These are phyloP conservation scores for Geoglossum cookeanum DNA, from an alignment of 2,329 filamentous ascomycete species.

Conservation along the genomic window DNA sequence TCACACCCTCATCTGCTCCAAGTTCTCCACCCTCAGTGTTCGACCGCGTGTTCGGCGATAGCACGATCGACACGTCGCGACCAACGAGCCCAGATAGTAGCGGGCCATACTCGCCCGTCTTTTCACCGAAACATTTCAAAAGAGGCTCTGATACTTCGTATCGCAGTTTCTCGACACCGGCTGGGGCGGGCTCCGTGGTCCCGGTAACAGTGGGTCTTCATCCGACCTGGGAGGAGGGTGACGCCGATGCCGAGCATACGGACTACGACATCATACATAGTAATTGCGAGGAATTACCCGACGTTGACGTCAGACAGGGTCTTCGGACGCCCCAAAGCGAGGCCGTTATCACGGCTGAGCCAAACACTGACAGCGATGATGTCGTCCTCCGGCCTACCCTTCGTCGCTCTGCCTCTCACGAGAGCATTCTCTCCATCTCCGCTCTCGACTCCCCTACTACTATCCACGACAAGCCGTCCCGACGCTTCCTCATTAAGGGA, in stretches of 20 bases:
- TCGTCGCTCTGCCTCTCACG: constrained; percentile 47
- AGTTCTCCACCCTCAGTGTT: constrained; percentile 75
- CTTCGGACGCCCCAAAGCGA: constrained; percentile 8
- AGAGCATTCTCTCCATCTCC: constrained; percentile 71
- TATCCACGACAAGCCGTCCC: constrained; percentile 26
- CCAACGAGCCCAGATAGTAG: constrained; percentile 71
- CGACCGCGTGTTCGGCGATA: constrained; percentile 45
- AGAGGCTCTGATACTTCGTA: constrained; percentile 36
- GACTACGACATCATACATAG: constrained; percentile 7
- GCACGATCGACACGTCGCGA: constrained; percentile 43
- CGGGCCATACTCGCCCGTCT: constrained; percentile 14
- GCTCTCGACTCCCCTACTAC: constrained; percentile 82
- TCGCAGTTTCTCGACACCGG: constrained; percentile 23
- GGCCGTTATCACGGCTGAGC: constrained; percentile 10
- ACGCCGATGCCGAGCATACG: constrained; percentile 15
- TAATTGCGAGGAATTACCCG: constrained; percentile 9
- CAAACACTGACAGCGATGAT: constrained; percentile 14
- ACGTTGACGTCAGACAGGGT: constrained; percentile 7
- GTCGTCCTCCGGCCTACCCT: constrained; percentile 19
- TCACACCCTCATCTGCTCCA: constrained; percentile 52
- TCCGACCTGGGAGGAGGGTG: constrained; percentile 10
- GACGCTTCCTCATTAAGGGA: constrained; percentile 23
- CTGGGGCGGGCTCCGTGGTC: constrained; percentile 10
- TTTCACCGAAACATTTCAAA: constrained; percentile 41
- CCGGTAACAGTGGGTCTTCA: constrained; percentile 13